phyloP scores from a whole-genome alignment of 371 early-diverging fungal genomes.

The Paraphysoderma sedebokerense region DNA sequence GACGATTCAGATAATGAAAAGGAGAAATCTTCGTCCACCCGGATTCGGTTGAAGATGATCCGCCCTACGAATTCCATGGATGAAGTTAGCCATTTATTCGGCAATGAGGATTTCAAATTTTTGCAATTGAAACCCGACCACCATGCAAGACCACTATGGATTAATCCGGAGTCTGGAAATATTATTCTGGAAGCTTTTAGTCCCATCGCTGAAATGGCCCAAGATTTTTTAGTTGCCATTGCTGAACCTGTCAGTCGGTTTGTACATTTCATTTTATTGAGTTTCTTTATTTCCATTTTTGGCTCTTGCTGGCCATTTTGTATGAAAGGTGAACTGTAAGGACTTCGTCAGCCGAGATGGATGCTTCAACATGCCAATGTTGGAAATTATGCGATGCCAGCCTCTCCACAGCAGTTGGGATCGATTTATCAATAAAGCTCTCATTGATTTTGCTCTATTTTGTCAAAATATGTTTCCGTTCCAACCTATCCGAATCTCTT shows the following conservation, averaged over 20 bases:
- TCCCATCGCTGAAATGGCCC: conserved; percentile 84
- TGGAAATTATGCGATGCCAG: too few species aligned
- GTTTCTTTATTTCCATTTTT: background rate
- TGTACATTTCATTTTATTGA: background rate
- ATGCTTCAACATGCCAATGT: too few species aligned
- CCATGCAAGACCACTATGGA: conserved; percentile 83
- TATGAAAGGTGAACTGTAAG: too few species aligned
- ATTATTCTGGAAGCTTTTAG: conserved; percentile 96
- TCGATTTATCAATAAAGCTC: background rate
- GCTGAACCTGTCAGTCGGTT: conserved; percentile 93
- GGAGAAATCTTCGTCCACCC: too few species aligned
- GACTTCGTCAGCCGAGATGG: background rate
- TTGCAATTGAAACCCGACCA: conserved; percentile 69
- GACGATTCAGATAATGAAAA: too few species aligned
- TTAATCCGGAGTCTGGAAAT: conserved; percentile 74
- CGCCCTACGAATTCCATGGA: too few species aligned
- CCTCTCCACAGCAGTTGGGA: too few species aligned
- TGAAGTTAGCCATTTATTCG: too few species aligned
- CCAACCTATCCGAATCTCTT: background rate
- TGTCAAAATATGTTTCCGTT: conserved; percentile 1
- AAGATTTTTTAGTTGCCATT: conserved; percentile 97
- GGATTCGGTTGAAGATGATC: too few species aligned
- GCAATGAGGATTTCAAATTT: conserved; percentile 1
- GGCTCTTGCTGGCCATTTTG: too few species aligned
- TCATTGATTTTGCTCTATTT: background rate